phyloP scores from a whole-genome alignment of 306 rosid species.

The Lithocarpus polystachyus region DNA sequence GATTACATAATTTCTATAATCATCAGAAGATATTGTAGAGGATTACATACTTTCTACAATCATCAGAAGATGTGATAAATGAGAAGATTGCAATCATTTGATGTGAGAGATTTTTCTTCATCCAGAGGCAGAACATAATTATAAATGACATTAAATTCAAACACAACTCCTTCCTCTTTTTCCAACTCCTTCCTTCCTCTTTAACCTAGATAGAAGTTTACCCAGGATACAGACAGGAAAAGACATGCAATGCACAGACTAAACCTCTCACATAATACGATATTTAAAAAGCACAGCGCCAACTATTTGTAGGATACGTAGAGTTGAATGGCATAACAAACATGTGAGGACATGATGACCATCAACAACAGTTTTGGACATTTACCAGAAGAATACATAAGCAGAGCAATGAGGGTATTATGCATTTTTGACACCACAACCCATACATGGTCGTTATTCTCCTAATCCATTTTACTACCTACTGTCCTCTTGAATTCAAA shows the following conservation, averaged over 20 bases:
- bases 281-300: not conserved
- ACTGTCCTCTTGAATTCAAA: not conserved
- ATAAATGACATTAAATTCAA: not conserved
- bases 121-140: not conserved
- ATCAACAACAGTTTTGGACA: not conserved
- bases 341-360: not conserved
- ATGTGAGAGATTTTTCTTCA: too few species aligned
- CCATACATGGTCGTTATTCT: not conserved
- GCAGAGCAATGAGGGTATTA: too few species aligned
- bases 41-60: too few species aligned
- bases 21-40: too few species aligned
- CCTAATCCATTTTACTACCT: not conserved
- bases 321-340: not conserved
- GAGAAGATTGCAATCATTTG: too few species aligned
- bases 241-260: not conserved
- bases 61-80: too few species aligned
- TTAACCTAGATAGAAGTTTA: not conserved
- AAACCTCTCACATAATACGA: not conserved
- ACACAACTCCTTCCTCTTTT: not conserved
- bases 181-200: not conserved
- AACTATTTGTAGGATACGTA: not conserved
- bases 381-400: not conserved
- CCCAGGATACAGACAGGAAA: not conserved
- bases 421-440: not conserved
- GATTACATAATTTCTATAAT: too few species aligned